A percentile compares a stretch with the other conserved stretches of the same genome.
phyloP scores from a whole-genome alignment of 2,329 filamentous ascomycete species.

The Gaeumannomyces sp. region DNA sequence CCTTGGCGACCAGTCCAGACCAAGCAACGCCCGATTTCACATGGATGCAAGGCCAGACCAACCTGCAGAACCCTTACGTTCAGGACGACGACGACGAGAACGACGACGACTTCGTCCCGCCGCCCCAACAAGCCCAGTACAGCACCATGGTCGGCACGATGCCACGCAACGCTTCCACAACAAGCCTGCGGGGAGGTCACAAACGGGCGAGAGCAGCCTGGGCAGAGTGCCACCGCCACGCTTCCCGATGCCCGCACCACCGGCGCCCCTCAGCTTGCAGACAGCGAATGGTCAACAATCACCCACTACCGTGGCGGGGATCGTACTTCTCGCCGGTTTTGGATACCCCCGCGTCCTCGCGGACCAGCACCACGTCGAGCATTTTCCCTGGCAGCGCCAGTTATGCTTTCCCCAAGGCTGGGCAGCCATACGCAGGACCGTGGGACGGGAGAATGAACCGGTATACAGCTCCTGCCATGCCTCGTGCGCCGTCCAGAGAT shows the following conservation, averaged over 20 bases:
- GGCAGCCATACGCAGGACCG: slow-evolving; percentile 56
- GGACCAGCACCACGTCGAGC: slow-evolving; percentile 68
- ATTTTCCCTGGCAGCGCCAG: slow-evolving; percentile 53
- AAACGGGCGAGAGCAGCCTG: slow-evolving; percentile 64
- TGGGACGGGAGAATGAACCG: slow-evolving; percentile 65
- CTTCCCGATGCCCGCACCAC: slow-evolving; percentile 59
- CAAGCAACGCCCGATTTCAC: slow-evolving; percentile 64
- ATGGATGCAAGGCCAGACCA: slow-evolving; percentile 66
- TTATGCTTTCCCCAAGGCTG: slow-evolving; percentile 68
- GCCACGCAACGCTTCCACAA: slow-evolving; percentile 66
- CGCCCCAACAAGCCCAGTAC: slow-evolving; percentile 23
- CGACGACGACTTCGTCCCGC: slow-evolving; percentile 44
- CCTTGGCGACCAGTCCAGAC: slow-evolving; percentile 41
- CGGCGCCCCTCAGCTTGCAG: slow-evolving; percentile 62
- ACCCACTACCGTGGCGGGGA: slow-evolving; percentile 59
- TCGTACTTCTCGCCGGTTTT: slow-evolving; percentile 85
- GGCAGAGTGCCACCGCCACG: slow-evolving; percentile 55
- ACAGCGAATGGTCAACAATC: slow-evolving; percentile 44
- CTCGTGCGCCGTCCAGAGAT: slow-evolving; percentile 73
- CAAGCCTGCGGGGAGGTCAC: slow-evolving; percentile 68
- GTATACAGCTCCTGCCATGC: slow-evolving; percentile 84
- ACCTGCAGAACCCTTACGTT: slow-evolving; percentile 77
- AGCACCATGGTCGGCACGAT: slow-evolving; percentile 32
- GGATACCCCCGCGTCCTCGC: slow-evolving; percentile 71
- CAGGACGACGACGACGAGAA: slow-evolving; percentile 50